Percentiles rank a stretch among this genome's conserved stretches.
Evolutionary conservation across 2,329 filamentous ascomycete species (phyloP).

Genomic region (Cytospora piceicola): DNA sequence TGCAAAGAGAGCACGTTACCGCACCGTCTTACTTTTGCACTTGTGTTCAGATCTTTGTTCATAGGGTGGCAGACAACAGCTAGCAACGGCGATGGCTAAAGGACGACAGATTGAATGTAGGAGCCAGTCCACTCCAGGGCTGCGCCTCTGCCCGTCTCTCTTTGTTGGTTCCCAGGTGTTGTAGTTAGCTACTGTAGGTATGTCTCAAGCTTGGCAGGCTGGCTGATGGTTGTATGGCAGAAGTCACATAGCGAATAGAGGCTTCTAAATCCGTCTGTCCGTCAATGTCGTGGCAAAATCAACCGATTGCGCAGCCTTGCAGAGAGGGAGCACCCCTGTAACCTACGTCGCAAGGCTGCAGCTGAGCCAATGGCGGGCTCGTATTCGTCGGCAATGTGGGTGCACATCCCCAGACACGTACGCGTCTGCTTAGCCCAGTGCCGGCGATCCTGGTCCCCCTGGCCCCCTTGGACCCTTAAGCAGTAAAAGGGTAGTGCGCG

Average conservation of each 20-base stretch:
- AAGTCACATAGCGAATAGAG: background rate
- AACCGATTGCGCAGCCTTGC: slow-evolving; percentile 1
- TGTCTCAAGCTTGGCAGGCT: background rate
- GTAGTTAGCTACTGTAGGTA: too few relatives aligned
- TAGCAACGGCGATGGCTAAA: background rate
- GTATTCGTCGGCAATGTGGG: background rate
- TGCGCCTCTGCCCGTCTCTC: too few relatives aligned
- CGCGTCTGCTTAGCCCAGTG: background rate
- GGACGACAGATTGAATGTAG: background rate
- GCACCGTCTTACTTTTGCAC: background rate
- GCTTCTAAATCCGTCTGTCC: background rate
- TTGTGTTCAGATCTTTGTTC: background rate
- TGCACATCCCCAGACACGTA: background rate
- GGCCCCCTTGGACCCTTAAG: background rate
- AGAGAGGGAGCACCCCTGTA: background rate
- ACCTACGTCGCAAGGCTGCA: background rate
- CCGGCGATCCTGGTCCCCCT: background rate
- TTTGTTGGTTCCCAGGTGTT: too few relatives aligned
- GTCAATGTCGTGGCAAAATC: background rate
- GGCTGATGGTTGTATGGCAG: background rate
- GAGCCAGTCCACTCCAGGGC: too few relatives aligned
- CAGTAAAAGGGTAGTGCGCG: too few relatives aligned
- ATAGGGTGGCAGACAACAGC: background rate
- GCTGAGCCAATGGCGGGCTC: background rate
- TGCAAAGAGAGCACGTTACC: background rate